phyloP scores from a whole-genome alignment of 192 early-diverging fungal species.

The Gorgonomyces haynaldii region DNA sequence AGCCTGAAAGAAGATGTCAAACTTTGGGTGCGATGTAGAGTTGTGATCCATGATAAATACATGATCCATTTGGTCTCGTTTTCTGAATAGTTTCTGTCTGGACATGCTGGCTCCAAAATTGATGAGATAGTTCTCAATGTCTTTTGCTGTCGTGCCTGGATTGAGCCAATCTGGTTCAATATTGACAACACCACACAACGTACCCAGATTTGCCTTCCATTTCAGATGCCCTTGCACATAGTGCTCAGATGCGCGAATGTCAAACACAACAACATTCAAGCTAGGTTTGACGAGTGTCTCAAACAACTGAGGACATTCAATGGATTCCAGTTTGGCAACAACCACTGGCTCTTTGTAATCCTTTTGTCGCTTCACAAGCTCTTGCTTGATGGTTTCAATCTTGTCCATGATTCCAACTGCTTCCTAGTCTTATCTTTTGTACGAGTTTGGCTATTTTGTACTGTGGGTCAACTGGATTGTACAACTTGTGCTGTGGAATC shows the following conservation, averaged over 20 bases:
- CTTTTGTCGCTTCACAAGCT: background rate
- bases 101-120: constrained; percentile 28
- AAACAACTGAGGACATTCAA: constrained; percentile 13
- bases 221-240: constrained; percentile 58
- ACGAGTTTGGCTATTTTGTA: constrained; percentile 4
- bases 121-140: constrained; percentile 11
- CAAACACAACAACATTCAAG: constrained; percentile 47
- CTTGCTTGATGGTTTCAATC: constrained; percentile 18
- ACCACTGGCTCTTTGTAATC: background rate
- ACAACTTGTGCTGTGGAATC: constrained; percentile 20
- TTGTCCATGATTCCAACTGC: background rate
- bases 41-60: constrained; percentile 2
- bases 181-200: constrained; percentile 42
- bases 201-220: constrained; percentile 20
- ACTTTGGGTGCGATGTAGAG: constrained; percentile 37
- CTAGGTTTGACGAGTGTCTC: constrained; percentile 6
- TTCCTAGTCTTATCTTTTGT: constrained; percentile 3
- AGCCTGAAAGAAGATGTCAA: constrained; percentile 23
- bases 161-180: constrained; percentile 54
- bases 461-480: constrained; percentile 8
- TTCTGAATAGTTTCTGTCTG: constrained; percentile 51
- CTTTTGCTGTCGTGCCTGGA: background rate
- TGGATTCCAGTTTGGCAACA: constrained; percentile 5
- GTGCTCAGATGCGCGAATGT: constrained; percentile 61
- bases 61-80: constrained; percentile 48